These are phyloP conservation scores for Scheffersomyces titani DNA, from an alignment of 1,139 yeast genomes.

Conservation along the genomic window DNA sequence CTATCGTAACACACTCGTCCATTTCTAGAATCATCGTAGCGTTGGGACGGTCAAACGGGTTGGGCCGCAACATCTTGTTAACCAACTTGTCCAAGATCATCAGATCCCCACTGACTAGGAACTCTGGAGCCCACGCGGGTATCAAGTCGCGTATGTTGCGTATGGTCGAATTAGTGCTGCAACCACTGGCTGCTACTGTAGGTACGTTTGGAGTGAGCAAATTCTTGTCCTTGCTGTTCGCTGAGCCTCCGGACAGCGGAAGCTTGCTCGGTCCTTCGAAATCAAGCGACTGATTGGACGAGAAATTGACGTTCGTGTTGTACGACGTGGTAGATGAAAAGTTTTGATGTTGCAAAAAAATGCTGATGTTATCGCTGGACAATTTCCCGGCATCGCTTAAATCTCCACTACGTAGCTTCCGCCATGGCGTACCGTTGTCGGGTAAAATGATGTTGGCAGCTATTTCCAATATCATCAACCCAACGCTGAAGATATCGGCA, in stretches of 20 bases:
- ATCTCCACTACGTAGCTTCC: conserved; percentile 92
- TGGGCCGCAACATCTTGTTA: conserved; percentile 86
- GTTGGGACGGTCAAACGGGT: conserved; percentile 79
- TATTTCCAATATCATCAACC: conserved; percentile 87
- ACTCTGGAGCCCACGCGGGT: conserved; percentile 85
- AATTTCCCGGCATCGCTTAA: conserved; percentile 91
- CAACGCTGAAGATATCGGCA: conserved; percentile 92
- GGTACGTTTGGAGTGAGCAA: not conserved
- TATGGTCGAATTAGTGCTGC: conserved; percentile 9
- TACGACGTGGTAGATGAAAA: conserved; percentile 39
- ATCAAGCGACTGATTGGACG: conserved; percentile 10
- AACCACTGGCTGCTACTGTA: not conserved
- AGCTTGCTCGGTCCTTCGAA: conserved; percentile 7
- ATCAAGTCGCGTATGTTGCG: conserved; percentile 27
- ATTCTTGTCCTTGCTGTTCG: not conserved
- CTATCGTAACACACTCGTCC: conserved; percentile 78
- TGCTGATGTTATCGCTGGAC: conserved; percentile 55
- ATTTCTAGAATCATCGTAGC: conserved; percentile 68
- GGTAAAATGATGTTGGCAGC: conserved; percentile 96
- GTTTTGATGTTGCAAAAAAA: conserved; percentile 43
- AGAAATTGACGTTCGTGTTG: conserved; percentile 17
- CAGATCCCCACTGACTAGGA: conserved; percentile 68
- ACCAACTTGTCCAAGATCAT: conserved; percentile 79
- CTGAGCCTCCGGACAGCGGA: not conserved
- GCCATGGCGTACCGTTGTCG: conserved; percentile 97